Percentiles rank a stretch among this genome's conserved stretches.
Evolutionary conservation across 306 rosid species (phyloP).

Genomic region (Sesbania bispinosa): DNA sequence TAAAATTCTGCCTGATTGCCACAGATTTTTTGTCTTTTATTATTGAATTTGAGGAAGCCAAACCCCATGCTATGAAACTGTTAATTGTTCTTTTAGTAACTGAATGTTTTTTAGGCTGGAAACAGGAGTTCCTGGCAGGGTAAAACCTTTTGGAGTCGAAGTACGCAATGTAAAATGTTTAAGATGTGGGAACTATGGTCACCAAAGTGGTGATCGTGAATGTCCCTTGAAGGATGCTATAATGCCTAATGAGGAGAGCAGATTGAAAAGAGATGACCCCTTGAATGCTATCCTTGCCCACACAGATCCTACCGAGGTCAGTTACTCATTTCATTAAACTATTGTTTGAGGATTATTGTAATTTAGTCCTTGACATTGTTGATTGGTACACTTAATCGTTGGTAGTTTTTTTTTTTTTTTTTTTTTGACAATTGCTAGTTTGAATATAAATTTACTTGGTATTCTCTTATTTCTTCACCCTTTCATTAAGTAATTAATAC

Average conservation of each 20-base stretch:
- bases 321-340: slow-evolving; percentile 15
- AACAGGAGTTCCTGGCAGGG: slow-evolving; percentile 81
- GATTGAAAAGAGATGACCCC: slow-evolving; percentile 94
- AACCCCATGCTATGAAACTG: background rate
- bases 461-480: background rate
- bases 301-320: slow-evolving; percentile 72
- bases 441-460: background rate
- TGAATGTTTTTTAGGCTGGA: slow-evolving; percentile 61
- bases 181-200: slow-evolving; percentile 86
- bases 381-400: background rate
- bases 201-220: slow-evolving; percentile 98
- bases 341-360: slow-evolving; percentile 6
- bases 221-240: slow-evolving; percentile 90
- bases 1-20: background rate
- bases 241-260: slow-evolving; percentile 87
- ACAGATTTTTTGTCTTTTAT: background rate
- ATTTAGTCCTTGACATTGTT: background rate
- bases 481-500: slow-evolving; percentile 15
- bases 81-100: slow-evolving; percentile 20
- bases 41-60: slow-evolving; percentile 6
- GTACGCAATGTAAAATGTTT: slow-evolving; percentile 92
- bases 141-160: slow-evolving; percentile 91
- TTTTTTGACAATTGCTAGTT: slow-evolving; percentile 14
- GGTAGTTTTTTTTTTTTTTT: background rate
- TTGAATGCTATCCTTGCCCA: slow-evolving; percentile 87